phyloP scores from a whole-genome alignment of 2,329 filamentous ascomycete genomes.

The Colletotrichum sansevieriae region DNA sequence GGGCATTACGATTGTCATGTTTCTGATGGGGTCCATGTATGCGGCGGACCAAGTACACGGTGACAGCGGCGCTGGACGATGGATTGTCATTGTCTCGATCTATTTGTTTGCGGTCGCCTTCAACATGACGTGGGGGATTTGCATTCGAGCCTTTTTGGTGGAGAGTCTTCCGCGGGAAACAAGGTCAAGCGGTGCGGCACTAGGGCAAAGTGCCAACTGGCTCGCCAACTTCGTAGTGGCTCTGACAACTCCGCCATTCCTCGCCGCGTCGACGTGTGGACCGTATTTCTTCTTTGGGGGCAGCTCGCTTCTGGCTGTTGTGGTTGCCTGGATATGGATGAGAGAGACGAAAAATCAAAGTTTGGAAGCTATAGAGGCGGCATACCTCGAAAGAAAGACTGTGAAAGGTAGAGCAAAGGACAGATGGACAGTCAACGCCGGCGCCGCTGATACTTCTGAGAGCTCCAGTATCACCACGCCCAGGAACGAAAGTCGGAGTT shows the following conservation, averaged over 20 bases:
- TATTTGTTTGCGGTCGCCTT: slow-evolving; percentile 63
- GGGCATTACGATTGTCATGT: slow-evolving; percentile 62
- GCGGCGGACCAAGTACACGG: slow-evolving; percentile 56
- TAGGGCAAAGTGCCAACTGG: slow-evolving; percentile 68
- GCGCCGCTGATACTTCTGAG: neutral
- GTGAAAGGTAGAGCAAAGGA: neutral
- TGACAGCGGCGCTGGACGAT: slow-evolving; percentile 54
- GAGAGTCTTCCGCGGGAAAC: slow-evolving; percentile 69
- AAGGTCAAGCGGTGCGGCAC: slow-evolving; percentile 64
- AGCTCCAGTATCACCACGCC: neutral
- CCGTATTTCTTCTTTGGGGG: slow-evolving; percentile 61
- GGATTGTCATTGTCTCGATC: slow-evolving; percentile 65
- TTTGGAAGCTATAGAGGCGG: slow-evolving; percentile 53
- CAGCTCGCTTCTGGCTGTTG: slow-evolving; percentile 52
- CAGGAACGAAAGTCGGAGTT: too few relatives aligned
- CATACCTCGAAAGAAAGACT: neutral
- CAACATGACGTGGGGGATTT: slow-evolving; percentile 64
- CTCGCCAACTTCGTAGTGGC: slow-evolving; percentile 60
- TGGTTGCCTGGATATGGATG: slow-evolving; percentile 55
- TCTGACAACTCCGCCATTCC: slow-evolving; percentile 56
- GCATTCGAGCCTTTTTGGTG: slow-evolving; percentile 62
- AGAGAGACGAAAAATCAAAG: slow-evolving; percentile 56
- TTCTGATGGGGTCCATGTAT: slow-evolving; percentile 66
- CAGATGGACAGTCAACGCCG: neutral
- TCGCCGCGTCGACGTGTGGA: slow-evolving; percentile 54